phyloP scores from a whole-genome alignment of 2,329 filamentous ascomycete species.

The Colletotrichum sp. region DNA sequence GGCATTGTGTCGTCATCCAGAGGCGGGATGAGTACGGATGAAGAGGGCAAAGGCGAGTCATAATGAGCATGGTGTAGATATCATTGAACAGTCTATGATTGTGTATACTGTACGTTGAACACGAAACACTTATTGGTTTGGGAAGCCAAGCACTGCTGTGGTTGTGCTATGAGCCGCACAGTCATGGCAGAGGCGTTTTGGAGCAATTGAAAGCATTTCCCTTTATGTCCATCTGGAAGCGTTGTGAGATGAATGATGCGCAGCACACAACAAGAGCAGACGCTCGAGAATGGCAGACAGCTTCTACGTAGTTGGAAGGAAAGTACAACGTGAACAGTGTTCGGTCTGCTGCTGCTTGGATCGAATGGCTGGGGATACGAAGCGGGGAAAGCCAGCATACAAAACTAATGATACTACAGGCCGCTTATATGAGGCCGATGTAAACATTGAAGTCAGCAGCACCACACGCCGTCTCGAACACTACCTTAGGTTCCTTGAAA shows the following conservation, averaged over 20 bases:
- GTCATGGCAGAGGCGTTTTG: background rate
- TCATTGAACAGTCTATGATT: constrained; percentile 24
- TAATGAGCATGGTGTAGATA: constrained; percentile 24
- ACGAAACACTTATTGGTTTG: constrained; percentile 5
- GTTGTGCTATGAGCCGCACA: background rate
- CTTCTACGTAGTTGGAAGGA: background rate
- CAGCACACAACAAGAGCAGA: background rate
- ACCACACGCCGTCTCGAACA: background rate
- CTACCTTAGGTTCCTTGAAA: background rate
- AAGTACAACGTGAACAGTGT: background rate
- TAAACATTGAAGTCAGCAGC: background rate
- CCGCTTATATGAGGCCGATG: background rate
- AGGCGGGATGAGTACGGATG: background rate
- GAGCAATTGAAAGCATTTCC: background rate
- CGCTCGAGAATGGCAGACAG: background rate
- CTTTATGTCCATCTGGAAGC: background rate
- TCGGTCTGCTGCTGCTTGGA: background rate
- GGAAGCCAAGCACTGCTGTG: background rate
- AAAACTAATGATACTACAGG: background rate
- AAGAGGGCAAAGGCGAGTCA: background rate
- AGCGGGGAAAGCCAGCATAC: background rate
- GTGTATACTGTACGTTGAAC: constrained; percentile 22
- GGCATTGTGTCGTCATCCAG: background rate
- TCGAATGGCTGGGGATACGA: background rate
- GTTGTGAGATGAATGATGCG: background rate